Base-by-base conservation (phyloP, 1,284 basidiomycete genomes). In the Cryptococcus jaspeensis region DNA sequence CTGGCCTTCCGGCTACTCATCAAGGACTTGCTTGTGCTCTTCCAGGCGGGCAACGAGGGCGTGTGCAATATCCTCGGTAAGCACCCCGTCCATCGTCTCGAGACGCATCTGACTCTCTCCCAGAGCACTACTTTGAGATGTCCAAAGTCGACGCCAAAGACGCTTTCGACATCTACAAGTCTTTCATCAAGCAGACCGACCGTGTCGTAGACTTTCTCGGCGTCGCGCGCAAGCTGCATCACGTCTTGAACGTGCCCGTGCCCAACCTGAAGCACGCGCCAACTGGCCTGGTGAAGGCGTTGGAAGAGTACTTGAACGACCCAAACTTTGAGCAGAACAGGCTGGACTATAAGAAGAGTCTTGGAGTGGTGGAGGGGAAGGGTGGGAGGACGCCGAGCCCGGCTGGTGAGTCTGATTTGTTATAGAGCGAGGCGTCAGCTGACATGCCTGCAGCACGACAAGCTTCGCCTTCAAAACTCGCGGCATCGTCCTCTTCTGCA, bases 61-160 rank as follows among this genome's bases (percentile, higher is more conserved):
- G 91, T 98, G 48, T 96, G 97, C 79, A 99, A 98, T 74, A 87
- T 98, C 38, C 83, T 96, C 50, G 90, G 90, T 91, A 59, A 63
- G 77, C 62, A 25, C 35, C n/a, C 5, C 36, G 7, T 8, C 32
- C 32, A 11, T 5, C 49, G 4, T 11, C 18, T 40, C 44, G 18
- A 48, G 13, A 8, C 28, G 18, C 32, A 13, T 18, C 40, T 40
- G 13, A 49, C 25, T 5, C 38, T 15, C 20, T n/a, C 18, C 2
- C 53, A 90, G 96, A 98, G 73, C 90, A 96, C 78, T 99, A 98
- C 78, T 98, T 99, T 72, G 95, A 98, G 73, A 99, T 99, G 96
- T 92, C 92, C 3, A 88, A 90, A 64, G 78, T 87, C 22, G 95
- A 99, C 74, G 96, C 95, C 0, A 81, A 85, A 53, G 85, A 89